Base-by-base conservation (phyloP, 2,329 filamentous ascomycete species). In the Alternaria brassicae region DNA sequence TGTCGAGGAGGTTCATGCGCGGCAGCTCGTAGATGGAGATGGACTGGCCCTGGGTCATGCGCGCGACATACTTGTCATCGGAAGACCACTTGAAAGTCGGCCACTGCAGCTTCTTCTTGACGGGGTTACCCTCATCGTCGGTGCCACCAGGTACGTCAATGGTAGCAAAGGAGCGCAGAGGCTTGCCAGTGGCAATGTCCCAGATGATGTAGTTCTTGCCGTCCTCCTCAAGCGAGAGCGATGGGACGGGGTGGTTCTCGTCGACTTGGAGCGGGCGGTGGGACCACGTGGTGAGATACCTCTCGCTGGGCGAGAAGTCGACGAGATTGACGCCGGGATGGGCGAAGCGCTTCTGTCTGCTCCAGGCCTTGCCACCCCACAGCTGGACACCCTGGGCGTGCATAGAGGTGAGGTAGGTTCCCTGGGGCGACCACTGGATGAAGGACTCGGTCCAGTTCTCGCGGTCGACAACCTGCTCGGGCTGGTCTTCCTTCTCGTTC, bases 181-280 rank as follows among this genome's bases (percentile, higher is more conserved):
- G 92, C 78, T 94, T 91, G 71, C 88, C 89, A 9, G 94, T 95
- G 52, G 91, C 91, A 63, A 98, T 89, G 74, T 98, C 94, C 95
- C 95, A 99, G 74, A 99, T 93, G 74, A 99, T 91, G 80, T 98
- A 98, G 85, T 98, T 97, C 85, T 98, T 98, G 79, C 95, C 95
- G 72, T 99, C 94, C 74, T 99, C 95, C 73, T 98, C 95, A 61
- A 93, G 59, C 15, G 80, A 80, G 6, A 84, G 84, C 3, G 91
- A 89, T 50, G 97, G 85, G n/a, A 90, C 83, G 2, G 91, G 90
- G 78, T 96, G 91, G 66, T 91, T 91, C 70, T 98, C 95, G 60
- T 95, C 91, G 57, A 99, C 92, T 61, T 91, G 88, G 74, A 99
- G 96, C 23, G 95, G 93, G 50, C 92, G 88, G 80, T 94, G 92